These are phyloP conservation scores for Erythrobasidium yunnanense DNA, from an alignment of 768 basidiomycete species.

Conservation along the genomic window DNA sequence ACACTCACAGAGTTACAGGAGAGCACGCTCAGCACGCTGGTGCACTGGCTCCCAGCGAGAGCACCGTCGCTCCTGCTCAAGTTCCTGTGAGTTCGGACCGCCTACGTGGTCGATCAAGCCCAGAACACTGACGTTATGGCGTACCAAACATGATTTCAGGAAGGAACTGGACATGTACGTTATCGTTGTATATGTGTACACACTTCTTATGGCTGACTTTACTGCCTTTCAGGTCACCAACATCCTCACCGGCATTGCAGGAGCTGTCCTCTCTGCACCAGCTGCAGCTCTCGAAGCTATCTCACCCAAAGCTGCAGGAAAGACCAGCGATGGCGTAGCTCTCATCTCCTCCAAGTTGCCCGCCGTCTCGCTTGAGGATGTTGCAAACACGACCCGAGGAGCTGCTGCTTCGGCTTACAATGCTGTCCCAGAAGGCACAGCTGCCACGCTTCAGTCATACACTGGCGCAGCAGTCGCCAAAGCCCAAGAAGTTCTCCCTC, in stretches of 20 bases:
- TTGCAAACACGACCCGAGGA: neutral
- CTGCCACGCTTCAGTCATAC: conserved; percentile 3
- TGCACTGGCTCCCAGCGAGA: conserved; percentile 1
- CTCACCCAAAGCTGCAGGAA: conserved; percentile 12
- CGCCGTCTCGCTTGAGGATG: neutral
- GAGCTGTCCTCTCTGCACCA: conserved; percentile 25
- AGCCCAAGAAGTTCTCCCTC: conserved; percentile 15
- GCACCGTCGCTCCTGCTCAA: neutral
- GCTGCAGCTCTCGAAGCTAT: conserved; percentile 18
- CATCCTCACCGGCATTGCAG: conserved; percentile 22
- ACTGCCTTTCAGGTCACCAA: conserved; percentile 12
- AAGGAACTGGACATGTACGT: neutral
- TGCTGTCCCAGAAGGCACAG: conserved; percentile 20
- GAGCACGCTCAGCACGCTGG: neutral
- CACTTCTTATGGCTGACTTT: neutral
- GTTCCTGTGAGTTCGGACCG: conserved; percentile 1
- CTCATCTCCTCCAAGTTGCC: conserved; percentile 7
- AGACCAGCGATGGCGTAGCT: conserved; percentile 14
- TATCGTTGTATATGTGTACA: neutral
- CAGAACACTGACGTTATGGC: neutral
- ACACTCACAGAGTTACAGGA: neutral
- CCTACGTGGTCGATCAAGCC: neutral
- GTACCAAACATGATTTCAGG: neutral
- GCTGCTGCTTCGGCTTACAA: conserved; percentile 1
- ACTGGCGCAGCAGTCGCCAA: conserved; percentile 10